A percentile compares a stretch with the other conserved stretches of the same genome.
These are phyloP conservation scores for Phyllosticta citriasiana DNA, from an alignment of 2,329 filamentous ascomycete species.

Conservation along the genomic window DNA sequence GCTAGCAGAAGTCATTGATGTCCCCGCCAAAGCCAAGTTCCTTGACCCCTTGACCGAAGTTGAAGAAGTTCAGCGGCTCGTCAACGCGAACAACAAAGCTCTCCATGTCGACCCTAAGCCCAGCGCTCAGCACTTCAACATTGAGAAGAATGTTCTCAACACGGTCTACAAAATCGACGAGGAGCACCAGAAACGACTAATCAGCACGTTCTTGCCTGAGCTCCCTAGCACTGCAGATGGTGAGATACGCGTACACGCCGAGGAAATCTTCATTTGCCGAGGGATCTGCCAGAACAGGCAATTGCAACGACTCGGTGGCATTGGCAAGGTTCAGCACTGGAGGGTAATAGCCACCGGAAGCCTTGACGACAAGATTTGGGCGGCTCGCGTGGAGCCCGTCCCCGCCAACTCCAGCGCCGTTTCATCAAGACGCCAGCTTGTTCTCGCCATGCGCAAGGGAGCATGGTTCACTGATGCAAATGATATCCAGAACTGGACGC, in stretches of 20 bases:
- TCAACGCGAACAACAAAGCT: conserved; percentile 72
- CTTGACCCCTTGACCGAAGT: conserved; percentile 73
- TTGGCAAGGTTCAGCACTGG: conserved; percentile 77
- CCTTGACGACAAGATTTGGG: conserved; percentile 78
- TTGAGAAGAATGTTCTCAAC: conserved; percentile 83
- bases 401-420: conserved; percentile 35
- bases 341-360: conserved; percentile 66
- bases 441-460: conserved; percentile 69
- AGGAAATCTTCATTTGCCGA: conserved; percentile 78
- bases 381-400: conserved; percentile 66
- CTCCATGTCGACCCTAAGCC: conserved; percentile 39
- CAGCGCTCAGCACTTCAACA: conserved; percentile 46
- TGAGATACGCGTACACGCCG: conserved; percentile 73
- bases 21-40: conserved; percentile 62
- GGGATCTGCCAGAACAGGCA: conserved; percentile 39
- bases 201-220: conserved; percentile 29
- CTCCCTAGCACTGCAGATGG: conserved; percentile 55
- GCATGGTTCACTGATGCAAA: conserved; percentile 69
- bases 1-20: conserved; percentile 71
- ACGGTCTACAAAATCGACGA: conserved; percentile 79
- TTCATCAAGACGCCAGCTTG: conserved; percentile 49
- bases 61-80: conserved; percentile 76
- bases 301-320: conserved; percentile 77
- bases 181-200: conserved; percentile 61
- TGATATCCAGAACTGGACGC: conserved; percentile 76